Evolutionary conservation across 1,284 basidiomycete species (phyloP), one percentile per base, ranked within the genome.

Genomic region (Porodaedalea pini): DNA sequence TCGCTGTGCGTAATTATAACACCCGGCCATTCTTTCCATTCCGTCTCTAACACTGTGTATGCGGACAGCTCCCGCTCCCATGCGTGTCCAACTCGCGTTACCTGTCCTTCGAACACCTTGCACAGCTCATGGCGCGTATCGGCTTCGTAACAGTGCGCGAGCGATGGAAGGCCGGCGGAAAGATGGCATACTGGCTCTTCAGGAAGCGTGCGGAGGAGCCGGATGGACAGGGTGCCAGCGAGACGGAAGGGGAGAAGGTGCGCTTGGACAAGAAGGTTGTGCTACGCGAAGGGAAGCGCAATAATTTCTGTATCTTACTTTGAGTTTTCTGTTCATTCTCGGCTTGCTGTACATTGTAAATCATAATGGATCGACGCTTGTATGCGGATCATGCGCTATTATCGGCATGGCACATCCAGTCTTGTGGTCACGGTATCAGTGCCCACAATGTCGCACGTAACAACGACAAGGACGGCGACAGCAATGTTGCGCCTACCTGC

Each of bases 51-150:
- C n/a, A n/a, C n/a, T n/a, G n/a, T n/a, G n/a, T n/a, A n/a, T n/a
- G n/a, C n/a, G 17, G 13, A 48, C 57, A 90, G 88, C 80, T 95
- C 2, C 92, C 92, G 0, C 73, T 87, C 13, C 86, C 92, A 2
- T 95, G 92, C 66, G 77, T 94, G 21, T 69, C 76, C 23, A 95
- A 94, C 68, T 94, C 92, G 2, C 81, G 92, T 4, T 94, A 94
- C 67, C 70, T 90, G 58, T 82, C 85, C 2, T 73, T 78, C 15
- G 78, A 81, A 11, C 79, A 79, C 43, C 76, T 93, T 6, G 69
- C 71, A 25, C 66, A 67, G 0, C 70, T 94, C 27, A 85, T 93
- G 83, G 60, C 66, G 0, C 65, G 70, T 2, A 66, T 93, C 1
- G 90, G 90, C 0, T 93, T 93, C 65, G 65, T 63, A 0, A 73